Evolutionary conservation across 805 yeast genomes (phyloP), one percentile per base, ranked within the genome.

Genomic region (Ogataea minuta): DNA sequence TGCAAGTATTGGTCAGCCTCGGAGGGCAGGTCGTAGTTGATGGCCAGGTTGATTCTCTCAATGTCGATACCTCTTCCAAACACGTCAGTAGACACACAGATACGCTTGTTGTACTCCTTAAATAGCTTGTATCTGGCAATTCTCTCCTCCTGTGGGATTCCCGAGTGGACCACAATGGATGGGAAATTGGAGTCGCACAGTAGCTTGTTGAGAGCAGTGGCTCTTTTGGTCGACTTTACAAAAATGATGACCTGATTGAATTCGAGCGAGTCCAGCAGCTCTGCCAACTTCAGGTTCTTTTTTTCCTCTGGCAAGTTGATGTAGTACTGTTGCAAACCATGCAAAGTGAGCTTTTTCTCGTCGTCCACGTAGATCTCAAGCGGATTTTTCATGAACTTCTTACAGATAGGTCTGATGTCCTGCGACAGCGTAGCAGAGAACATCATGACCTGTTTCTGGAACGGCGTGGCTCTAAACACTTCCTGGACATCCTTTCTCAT

Each of bases 51-150:
- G 70, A 91, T 91, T 73, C 99, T 88, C 77, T 91, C 99, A 54
- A 91, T 91, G 78, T 91, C 99, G 59, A 91, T 93, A 75, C 99
- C 99, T 77, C 99, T 89, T 63, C 99, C 99, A 53, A 91, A 91
- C 38, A 91, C 96, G 71, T 91, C 99, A 44, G 99, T 91, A 43
- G 97, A 83, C 38, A 91, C 98, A 77, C 98, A 93, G 61, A 91
- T 93, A 72, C 99, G 89, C 75, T 89, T 90, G 78, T 90, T 89
- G 74, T 91, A 93, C 70, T 91, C 98, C 71, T 91, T 91, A 77
- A 91, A 91, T 48, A 87, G 81, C 71, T 86, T 89, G 77, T 93
- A 91, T 65, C 96, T 82, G 45, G 86, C 95, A 60, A 93, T 93
- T 77, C 99, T 90, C 73, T 91, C 97, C 66, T 88, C 96, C 73